Percentiles rank a stretch among this genome's conserved stretches.
phyloP scores from a whole-genome alignment of 306 rosid genomes.

The Dryas octopetala region DNA sequence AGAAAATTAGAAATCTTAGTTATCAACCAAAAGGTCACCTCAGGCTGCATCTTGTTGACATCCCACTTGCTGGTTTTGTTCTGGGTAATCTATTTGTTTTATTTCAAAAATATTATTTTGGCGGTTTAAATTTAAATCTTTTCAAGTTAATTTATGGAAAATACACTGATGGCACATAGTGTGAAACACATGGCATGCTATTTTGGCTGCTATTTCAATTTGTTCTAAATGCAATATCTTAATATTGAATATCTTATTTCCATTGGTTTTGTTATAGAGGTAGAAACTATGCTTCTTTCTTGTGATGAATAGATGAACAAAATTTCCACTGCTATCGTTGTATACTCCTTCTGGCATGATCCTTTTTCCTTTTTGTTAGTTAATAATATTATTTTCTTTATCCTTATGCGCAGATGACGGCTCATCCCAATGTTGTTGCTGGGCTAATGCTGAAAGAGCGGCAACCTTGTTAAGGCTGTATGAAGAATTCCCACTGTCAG shows the following conservation, averaged over 20 bases:
- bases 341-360: not conserved
- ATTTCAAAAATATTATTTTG: not conserved
- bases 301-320: not conserved
- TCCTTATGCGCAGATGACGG: conserved; percentile 66
- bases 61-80: conserved; percentile 80
- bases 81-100: conserved; percentile 57
- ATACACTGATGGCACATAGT: too few species aligned
- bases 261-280: not conserved
- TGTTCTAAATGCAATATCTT: not conserved
- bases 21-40: conserved; percentile 26
- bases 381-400: not conserved
- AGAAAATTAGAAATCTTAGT: conserved; percentile 28
- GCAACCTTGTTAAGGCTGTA: conserved; percentile 68
- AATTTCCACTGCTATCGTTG: not conserved
- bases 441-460: conserved; percentile 82
- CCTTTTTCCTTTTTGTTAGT: not conserved
- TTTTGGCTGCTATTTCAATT: too few species aligned
- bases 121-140: too few species aligned
- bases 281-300: not conserved
- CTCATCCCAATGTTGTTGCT: conserved; percentile 74
- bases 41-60: conserved; percentile 44
- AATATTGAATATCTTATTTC: not conserved
- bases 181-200: too few species aligned
- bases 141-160: too few species aligned
- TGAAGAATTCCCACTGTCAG: conserved; percentile 47